Evolutionary conservation across 257 asterid genomes (phyloP), one percentile per base, ranked within the genome.

Genomic region (Nicotiana benthamiana): DNA sequence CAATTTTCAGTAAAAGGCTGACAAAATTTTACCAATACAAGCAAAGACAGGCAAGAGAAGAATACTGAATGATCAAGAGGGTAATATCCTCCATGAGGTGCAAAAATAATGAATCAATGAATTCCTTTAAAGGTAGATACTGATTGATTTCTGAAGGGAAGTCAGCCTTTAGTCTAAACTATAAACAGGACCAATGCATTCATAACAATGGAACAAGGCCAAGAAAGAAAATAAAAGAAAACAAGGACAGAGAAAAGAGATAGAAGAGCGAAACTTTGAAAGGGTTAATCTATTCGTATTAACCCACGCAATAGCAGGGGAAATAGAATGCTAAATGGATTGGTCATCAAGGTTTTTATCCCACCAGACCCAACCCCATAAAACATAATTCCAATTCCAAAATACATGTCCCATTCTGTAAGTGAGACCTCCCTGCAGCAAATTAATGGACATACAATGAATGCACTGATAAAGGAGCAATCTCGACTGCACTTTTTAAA

Each of bases 361-460:
- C 43, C 78, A 74, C 78, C 61, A 84, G 57, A 86, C 87, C 89
- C 85, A 83, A 70, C 86, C 89, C 80, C 85, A 56, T 83, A 86
- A 85, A 87, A 89, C 86, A 86, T 70, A 83, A 87, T 87, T 87
- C 89, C 96, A 84, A 86, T 86, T 88, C 93, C 93, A 85, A 89
- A 89, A 85, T 84, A 90, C 92, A 91, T 86, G 89, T 83, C 94
- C 81, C 90, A 89, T 82, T 90, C 93, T 87, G 94, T 85, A 86
- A 85, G 81, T 83, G 94, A 86, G 86, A 86, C 87, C 86, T 84
- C 83, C 99, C 98, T 95, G 99, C 97, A 95, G 94, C 87, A 89
- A 95, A 91, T 89, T 92, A 89, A 87, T 87, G 97, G 86, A 88
- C 87, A 84, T 87, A 85, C 84, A 36, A 87, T 91, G 87, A 91